Evolutionary conservation across 192 early-diverging fungal genomes (phyloP), one percentile per base, ranked within the genome.

Genomic region (Mortierella antarctica): DNA sequence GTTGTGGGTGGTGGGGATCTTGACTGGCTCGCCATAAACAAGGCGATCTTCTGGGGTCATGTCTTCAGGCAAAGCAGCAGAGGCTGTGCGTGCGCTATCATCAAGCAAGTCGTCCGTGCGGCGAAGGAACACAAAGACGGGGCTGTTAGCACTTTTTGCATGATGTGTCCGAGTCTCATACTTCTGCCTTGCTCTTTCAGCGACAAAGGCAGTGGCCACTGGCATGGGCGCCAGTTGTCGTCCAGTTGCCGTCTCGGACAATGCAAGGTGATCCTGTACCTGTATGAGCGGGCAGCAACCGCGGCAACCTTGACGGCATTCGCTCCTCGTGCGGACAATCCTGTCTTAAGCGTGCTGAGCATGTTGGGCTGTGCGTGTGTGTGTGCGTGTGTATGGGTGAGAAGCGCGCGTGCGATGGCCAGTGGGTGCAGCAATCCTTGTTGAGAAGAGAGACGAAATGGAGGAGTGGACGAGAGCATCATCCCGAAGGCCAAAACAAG

Each of bases 1-100:
- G 63, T 88, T 86, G 81, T 94, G 89, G 8, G 89, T 90, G n/a
- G 89, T 65, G 46, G 78, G 71, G 59, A 90, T 71, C 65, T 83
- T 82, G 10, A 84, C 51, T 42, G 89, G 87, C 54, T 79, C 74
- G n/a, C 70, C 77, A 18, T 80, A 80, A 2, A 80, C 70, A 20
- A 72, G 70, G 39, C 77, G 70, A 54, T 80, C 77, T 54, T 80
- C 70, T 45, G 65, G 58, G 47, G 77, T 72, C 52, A 80, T 67
- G 21, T 47, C 46, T 49, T 80, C 77, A 20, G 70, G 77, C 31
- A 80, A 44, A 12, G 55, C 55, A 21, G 15, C n/a, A 65, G 49
- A 40, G 5, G 46, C 2, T 20, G 73, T 6, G 3, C 23, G 12
- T 20, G 55, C 7, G 46, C 23, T 31, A 7, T 17, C 18, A 54